Evolutionary conservation across 1,139 yeast species (phyloP), one percentile per base, ranked within the genome.

Genomic region (Debaryomyces robertsiae): DNA sequence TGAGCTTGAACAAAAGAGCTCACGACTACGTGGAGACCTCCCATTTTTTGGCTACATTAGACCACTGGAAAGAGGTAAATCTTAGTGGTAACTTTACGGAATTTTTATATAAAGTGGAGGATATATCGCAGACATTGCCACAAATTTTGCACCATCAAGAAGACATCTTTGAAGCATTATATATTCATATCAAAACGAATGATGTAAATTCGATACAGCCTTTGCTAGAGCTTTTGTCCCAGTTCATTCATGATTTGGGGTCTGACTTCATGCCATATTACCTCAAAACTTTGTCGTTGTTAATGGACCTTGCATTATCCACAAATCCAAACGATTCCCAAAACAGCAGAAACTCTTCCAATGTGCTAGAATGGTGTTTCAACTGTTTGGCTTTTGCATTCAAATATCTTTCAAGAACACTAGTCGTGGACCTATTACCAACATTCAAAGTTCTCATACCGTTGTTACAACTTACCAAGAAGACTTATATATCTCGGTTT

Each of bases 171-270:
- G 73, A 74, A 2, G 57, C 75, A 3, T 66, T 93, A 30, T 65
- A 69, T 30, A 53, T 56, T 7, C 78, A 81, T 46, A 76, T 85
- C 23, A 55, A 61, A 18, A 62, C 65, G 32, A 79, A 81, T 48
- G 96, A 91, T 58, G 73, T 75, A 23, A 69, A 84, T 44, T 82
- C 96, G 1, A 65, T 87, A 37, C 95, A 91, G 59, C 93, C 98
- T 4, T 60, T 89, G 30, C 63, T 90, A 33, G 98, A 93, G 56
- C 67, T 90, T 36, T 61, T 89, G 31, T 78, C 95, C 0, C 95
- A 90, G 57, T 85, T 94, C 53, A 83, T 91, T 33, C 97, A 89
- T 54, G 98, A 93, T 67, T 68, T 93, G 48, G 98, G 98, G 4
- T 84, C 93, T 1, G 98, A 93, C 53, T 93, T 90, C 55, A 75